Evolutionary conservation across 2,329 filamentous ascomycete genomes (phyloP), one percentile per base, ranked within the genome.

Genomic region (Fusarium incarnatum): DNA sequence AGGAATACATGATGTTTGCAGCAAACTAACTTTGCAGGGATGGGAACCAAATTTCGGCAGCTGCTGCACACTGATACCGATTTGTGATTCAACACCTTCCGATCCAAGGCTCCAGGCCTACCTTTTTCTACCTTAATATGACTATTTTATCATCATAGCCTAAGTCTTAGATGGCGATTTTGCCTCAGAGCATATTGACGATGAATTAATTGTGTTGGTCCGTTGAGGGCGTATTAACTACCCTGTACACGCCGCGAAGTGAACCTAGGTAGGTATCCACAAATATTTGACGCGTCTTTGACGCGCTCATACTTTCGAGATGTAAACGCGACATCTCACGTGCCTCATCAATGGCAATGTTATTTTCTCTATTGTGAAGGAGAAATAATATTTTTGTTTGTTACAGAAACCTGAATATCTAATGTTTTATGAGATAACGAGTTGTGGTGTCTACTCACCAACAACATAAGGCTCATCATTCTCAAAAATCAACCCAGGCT

Each of bases 401-500:
- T 10, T 34, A 34, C 16, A 18, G 8, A 13, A 15, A 16, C 30
- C 4, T 16, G 3, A 16, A 16, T 8, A 32, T 32, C 13, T 16
- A 2, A 15, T 32, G 2, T 8, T 32, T 8, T 1, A 37, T 11
- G 3, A 37, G 9, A 18, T 9, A 18, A 2, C 11, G 6, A 22
- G 27, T 11, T 15, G 15, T 10, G n/a, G 12, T 10, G 13, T 5
- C n/a, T 5, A 53, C 8, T 34, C 10, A 1, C 56, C 42, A 13
- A 53, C 27, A 27, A 49, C 18, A 13, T 71, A 68, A 2, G 65
- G 64, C 7, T 34, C 40, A 2, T 68, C 12, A 6, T 64, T n/a
- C 11, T 64, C 46, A 2, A 68, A 64, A 0, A 68, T 68, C 12
- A 68, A 2, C 3, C 59, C 53, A 0, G 65, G 65, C 2, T 68